A percentile compares a stretch with the other conserved stretches of the same genome.
These are phyloP conservation scores for Cichorium intybus DNA, from an alignment of 140 eudicot species.

Conservation along the genomic window DNA sequence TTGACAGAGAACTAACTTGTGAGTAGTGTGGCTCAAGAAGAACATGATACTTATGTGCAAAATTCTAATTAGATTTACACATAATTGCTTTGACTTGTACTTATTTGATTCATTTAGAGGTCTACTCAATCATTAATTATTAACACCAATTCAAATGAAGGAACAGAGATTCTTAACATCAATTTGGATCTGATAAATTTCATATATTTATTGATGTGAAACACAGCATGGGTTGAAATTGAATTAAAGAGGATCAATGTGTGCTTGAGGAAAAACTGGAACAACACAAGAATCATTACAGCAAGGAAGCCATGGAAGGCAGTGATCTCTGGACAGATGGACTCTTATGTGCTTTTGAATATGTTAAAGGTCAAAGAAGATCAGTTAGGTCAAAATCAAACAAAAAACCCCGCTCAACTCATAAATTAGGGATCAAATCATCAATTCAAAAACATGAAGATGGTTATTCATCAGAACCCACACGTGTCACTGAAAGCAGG, in stretches of 20 bases:
- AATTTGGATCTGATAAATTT: background rate
- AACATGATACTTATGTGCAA: too few relatives aligned
- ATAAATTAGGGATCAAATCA: constrained; percentile 24
- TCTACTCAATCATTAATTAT: too few relatives aligned
- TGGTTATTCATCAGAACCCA: constrained; percentile 39
- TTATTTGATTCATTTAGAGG: too few relatives aligned
- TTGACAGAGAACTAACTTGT: too few relatives aligned
- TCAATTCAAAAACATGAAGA: constrained; percentile 30
- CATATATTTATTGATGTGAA: constrained; percentile 16
- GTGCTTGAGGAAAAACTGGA: constrained; percentile 35
- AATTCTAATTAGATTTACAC: too few relatives aligned
- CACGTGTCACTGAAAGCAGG: constrained; percentile 27
- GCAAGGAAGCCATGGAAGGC: constrained; percentile 46
- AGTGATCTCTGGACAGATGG: constrained; percentile 86
- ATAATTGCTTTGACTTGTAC: too few relatives aligned
- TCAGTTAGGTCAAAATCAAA: constrained; percentile 32
- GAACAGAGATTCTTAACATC: background rate
- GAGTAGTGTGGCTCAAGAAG: too few relatives aligned
- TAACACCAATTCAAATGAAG: too few relatives aligned
- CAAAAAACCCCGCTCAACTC: constrained; percentile 26
- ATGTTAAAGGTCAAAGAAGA: constrained; percentile 51
- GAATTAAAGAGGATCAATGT: constrained; percentile 26
- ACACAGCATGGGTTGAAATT: constrained; percentile 28
- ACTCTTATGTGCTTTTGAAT: constrained; percentile 92
- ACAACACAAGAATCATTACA: constrained; percentile 27